Percentiles rank a stretch among this genome's conserved stretches.
phyloP scores from a whole-genome alignment of 495 filamentous ascomycete species.

The Talaromyces adpressus region DNA sequence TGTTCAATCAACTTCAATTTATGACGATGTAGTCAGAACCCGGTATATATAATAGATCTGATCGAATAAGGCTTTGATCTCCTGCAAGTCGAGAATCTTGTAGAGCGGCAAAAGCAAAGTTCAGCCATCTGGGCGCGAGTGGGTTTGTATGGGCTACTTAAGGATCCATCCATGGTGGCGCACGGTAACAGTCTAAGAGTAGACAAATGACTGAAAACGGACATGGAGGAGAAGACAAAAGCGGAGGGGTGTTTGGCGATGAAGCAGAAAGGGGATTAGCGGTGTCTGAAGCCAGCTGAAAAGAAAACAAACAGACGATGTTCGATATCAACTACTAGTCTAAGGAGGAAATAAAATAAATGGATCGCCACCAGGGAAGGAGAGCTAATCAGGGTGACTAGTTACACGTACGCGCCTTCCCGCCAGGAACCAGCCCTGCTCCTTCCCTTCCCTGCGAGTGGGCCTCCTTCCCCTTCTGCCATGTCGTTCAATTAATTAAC shows the following conservation, averaged over 20 bases:
- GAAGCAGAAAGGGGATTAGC: not conserved
- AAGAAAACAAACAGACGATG: not conserved
- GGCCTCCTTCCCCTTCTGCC: not conserved
- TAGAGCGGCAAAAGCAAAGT: conserved; percentile 1
- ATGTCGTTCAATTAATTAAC: too few species aligned
- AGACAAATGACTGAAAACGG: not conserved
- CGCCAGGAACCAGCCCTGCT: conserved; percentile 5
- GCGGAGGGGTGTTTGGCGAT: not conserved
- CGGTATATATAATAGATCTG: not conserved
- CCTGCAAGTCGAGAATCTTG: not conserved
- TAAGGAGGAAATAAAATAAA: not conserved
- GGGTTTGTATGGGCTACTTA: not conserved
- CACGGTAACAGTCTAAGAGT: not conserved
- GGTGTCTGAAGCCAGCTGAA: conserved; percentile 7
- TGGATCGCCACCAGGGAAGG: not conserved
- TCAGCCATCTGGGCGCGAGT: not conserved
- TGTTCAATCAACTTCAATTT: not conserved
- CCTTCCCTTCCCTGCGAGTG: conserved; percentile 1
- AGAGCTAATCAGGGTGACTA: not conserved
- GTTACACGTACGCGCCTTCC: not conserved
- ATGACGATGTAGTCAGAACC: not conserved
- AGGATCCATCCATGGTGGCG: conserved; percentile 3
- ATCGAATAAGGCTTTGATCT: not conserved
- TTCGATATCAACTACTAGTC: too few species aligned
- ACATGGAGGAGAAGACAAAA: not conserved